Percentiles rank a stretch among this genome's conserved stretches.
Conservation (phyloP, 2,329 filamentous ascomycete species). For the Ophiostoma novo-ulmi region DNA sequence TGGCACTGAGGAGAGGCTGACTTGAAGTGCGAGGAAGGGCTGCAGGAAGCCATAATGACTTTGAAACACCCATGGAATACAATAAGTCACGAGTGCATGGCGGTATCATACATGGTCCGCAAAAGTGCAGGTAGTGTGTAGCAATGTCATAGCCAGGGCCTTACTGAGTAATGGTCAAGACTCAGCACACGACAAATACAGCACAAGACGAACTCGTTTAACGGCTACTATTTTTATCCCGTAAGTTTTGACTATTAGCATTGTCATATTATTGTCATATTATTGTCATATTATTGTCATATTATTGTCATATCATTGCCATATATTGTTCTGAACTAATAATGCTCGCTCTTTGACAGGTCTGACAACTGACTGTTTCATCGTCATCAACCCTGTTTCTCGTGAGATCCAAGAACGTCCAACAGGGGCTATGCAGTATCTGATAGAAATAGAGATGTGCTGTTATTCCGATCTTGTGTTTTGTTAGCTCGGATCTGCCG, state of each 20-base stretch:
- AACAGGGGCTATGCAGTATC: neutral
- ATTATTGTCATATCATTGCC: neutral
- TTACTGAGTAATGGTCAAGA: neutral
- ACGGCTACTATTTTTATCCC: neutral
- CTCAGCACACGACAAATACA: neutral
- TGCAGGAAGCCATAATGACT: neutral
- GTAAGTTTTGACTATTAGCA: neutral
- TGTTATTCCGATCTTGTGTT: neutral
- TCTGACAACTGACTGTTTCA: neutral
- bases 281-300: neutral
- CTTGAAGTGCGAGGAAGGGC: neutral
- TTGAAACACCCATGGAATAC: neutral
- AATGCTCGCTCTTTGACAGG: neutral
- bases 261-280: neutral
- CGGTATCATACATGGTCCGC: neutral
- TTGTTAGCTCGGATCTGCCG: neutral
- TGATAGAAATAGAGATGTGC: neutral
- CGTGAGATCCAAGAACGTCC: neutral
- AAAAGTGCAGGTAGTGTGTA: no score
- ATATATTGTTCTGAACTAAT: neutral
- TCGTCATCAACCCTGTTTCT: neutral
- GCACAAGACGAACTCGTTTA: neutral
- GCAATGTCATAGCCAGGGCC: no score
- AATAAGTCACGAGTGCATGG: neutral
- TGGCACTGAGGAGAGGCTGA: neutral